Evolutionary conservation across 2,329 filamentous ascomycete genomes (phyloP).

Genomic region (Monosporascus sp.): DNA sequence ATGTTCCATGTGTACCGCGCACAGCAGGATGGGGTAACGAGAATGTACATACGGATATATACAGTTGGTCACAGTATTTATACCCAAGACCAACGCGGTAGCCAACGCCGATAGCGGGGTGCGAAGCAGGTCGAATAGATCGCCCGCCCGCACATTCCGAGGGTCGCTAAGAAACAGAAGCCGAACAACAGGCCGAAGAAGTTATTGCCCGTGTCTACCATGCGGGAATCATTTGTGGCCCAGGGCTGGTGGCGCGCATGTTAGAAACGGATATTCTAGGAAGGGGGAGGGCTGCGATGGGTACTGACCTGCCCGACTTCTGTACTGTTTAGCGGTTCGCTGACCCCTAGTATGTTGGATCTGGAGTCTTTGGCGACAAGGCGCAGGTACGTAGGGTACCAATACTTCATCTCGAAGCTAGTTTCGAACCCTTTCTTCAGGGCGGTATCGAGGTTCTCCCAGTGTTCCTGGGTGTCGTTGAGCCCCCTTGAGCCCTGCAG

Average conservation of each 20-base stretch:
- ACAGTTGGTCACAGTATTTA: not conserved
- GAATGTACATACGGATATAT: too few relatives aligned
- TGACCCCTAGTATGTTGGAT: constrained; percentile 10
- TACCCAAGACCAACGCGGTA: not conserved
- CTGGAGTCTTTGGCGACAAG: constrained; percentile 11
- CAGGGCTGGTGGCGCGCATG: not conserved
- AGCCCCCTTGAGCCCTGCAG: constrained; percentile 30
- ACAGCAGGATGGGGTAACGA: too few relatives aligned
- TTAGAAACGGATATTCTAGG: not conserved
- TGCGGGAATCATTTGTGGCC: not conserved
- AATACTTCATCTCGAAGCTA: constrained; percentile 14
- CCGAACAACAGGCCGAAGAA: not conserved
- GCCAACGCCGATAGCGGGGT: not conserved
- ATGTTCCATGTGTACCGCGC: not conserved
- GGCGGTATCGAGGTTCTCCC: constrained; percentile 6
- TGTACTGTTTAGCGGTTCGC: constrained; percentile 7
- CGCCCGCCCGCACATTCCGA: not conserved
- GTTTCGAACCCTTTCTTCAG: constrained; percentile 35
- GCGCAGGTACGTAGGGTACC: constrained; percentile 12
- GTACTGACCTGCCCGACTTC: constrained; percentile 10
- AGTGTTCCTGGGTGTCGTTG: constrained; percentile 19
- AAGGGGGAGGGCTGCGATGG: not conserved
- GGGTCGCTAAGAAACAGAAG: not conserved
- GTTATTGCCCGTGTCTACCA: not conserved
- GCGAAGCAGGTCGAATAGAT: not conserved